phyloP scores from a whole-genome alignment of 2,329 filamentous ascomycete genomes.

The Atkinsonella texensis region DNA sequence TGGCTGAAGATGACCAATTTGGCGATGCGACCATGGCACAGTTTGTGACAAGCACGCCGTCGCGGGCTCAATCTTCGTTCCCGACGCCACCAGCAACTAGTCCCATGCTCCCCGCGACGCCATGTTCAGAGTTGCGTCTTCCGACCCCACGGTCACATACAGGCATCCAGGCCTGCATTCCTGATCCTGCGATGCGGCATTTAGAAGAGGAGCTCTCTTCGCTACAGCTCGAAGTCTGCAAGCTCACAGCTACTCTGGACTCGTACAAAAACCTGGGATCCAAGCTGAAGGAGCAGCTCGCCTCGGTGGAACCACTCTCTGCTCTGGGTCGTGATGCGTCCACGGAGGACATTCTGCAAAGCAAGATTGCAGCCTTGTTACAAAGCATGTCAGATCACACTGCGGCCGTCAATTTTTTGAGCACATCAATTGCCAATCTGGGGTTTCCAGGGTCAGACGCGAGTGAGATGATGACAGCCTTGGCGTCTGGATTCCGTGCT shows the following conservation, averaged over 20 bases:
- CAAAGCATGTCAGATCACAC: conserved; percentile 36
- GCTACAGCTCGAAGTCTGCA: conserved; percentile 34
- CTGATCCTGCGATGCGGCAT: conserved; percentile 28
- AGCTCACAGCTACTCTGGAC: conserved; percentile 34
- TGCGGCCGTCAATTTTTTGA: conserved; percentile 32
- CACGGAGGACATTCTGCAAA: conserved; percentile 25
- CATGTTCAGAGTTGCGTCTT: conserved; percentile 15
- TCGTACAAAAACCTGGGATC: conserved; percentile 31
- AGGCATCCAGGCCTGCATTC: conserved; percentile 29
- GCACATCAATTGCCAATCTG: conserved; percentile 31
- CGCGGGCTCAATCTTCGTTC: conserved; percentile 32
- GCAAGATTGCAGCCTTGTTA: conserved; percentile 30
- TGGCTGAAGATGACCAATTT: conserved; percentile 29
- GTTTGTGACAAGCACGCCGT: conserved; percentile 39
- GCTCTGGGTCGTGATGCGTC: conserved; percentile 6
- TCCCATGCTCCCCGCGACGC: conserved; percentile 26
- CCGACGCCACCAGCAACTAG: conserved; percentile 45
- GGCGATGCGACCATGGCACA: conserved; percentile 40
- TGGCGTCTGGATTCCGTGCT: conserved; percentile 38
- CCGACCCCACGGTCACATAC: conserved; percentile 15
- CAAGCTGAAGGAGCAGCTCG: conserved; percentile 25
- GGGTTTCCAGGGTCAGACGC: conserved; percentile 39
- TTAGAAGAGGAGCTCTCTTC: conserved; percentile 36
- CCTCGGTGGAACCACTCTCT: conserved; percentile 9
- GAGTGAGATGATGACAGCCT: conserved; percentile 33